Evolutionary conservation across 805 yeast species (phyloP).

Genomic region (Wickerhamiella azyma): DNA sequence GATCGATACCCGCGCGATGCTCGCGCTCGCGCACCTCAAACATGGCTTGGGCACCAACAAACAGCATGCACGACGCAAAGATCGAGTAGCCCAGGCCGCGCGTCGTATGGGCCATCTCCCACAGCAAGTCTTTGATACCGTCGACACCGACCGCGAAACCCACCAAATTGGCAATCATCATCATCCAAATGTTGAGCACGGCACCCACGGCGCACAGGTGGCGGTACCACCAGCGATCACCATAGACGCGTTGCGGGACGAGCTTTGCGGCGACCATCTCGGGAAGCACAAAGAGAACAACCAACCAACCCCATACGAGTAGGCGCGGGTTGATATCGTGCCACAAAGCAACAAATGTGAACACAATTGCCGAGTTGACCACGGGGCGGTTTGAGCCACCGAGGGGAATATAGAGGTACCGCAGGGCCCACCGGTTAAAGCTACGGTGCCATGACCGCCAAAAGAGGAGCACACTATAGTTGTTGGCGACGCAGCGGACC

Average conservation of each 20-base stretch:
- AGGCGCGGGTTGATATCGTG: constrained; percentile 86
- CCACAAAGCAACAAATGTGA: constrained; percentile 95
- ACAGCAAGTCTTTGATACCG: constrained; percentile 55
- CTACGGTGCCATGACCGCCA: constrained; percentile 99
- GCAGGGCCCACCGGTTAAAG: constrained; percentile 75
- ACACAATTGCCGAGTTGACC: constrained; percentile 68
- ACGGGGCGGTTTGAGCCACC: constrained; percentile 71
- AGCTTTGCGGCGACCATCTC: constrained; percentile 51
- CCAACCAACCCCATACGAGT: constrained; percentile 90
- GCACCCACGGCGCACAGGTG: constrained; percentile 79
- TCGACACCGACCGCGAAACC: constrained; percentile 91
- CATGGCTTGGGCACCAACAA: constrained; percentile 85
- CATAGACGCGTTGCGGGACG: constrained; percentile 28
- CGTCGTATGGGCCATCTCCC: constrained; percentile 57
- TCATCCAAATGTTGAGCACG: constrained; percentile 84
- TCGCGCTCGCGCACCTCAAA: constrained; percentile 83
- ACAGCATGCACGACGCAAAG: constrained; percentile 54
- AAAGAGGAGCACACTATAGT: constrained; percentile 83
- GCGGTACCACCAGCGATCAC: constrained; percentile 53
- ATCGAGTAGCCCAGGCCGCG: constrained; percentile 47
- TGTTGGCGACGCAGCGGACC: constrained; percentile 91
- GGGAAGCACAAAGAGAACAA: constrained; percentile 77
- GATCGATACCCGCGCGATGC: constrained; percentile 65
- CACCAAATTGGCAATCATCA: constrained; percentile 91
- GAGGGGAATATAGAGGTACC: constrained; percentile 81